phyloP scores from a whole-genome alignment of 306 rosid species.

The Herpetospermum pedunculosum region DNA sequence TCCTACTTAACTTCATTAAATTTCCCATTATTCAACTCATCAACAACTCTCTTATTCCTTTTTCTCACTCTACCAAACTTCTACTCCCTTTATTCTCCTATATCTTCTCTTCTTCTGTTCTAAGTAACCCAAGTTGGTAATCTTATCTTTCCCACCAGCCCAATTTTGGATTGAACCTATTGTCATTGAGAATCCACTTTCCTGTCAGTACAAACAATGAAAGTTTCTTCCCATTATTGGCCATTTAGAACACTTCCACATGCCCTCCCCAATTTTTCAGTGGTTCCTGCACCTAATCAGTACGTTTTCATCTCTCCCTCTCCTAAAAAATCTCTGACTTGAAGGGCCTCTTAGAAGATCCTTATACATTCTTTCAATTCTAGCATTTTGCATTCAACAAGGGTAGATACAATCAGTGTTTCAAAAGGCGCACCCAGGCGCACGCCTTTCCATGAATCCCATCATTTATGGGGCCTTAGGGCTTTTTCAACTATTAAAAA shows the following conservation, averaged over 20 bases:
- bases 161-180: not conserved
- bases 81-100: not conserved
- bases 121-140: not conserved
- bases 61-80: not conserved
- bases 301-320: not conserved
- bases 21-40: not conserved
- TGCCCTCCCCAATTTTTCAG: not conserved
- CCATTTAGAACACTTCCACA: not conserved
- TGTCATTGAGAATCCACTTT: not conserved
- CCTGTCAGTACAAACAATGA: not conserved
- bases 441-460: too few species aligned
- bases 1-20: not conserved
- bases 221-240: not conserved
- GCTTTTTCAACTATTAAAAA: too few species aligned
- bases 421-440: too few species aligned
- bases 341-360: not conserved
- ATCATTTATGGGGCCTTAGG: too few species aligned
- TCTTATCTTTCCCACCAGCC: not conserved
- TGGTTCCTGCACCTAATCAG: not conserved
- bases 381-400: not conserved
- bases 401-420: not conserved
- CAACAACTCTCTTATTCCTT: not conserved
- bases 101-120: not conserved
- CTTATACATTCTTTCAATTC: not conserved
- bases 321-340: not conserved